A percentile compares a stretch with the other conserved stretches of the same genome.
phyloP scores from a whole-genome alignment of 371 early-diverging fungal species.

The Rhizomucor pusillus region DNA sequence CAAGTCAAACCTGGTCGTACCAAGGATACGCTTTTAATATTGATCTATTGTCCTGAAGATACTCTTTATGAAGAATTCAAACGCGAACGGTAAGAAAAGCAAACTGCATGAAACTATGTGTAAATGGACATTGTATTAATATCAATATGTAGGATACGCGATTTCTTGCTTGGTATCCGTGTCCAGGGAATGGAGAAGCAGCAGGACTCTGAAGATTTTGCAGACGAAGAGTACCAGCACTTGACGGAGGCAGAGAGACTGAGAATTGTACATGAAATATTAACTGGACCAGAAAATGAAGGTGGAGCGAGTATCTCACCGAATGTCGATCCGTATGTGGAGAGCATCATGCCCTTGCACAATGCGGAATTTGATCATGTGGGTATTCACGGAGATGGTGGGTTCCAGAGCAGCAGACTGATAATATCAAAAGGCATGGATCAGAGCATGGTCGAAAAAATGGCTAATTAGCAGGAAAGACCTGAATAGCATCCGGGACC shows the following conservation, averaged over 20 bases:
- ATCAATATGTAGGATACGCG: slow-evolving; percentile 45
- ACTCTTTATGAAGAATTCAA: slow-evolving; percentile 21
- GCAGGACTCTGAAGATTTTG: slow-evolving; percentile 28
- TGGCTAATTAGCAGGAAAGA: slow-evolving; percentile 71
- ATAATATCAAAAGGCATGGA: slow-evolving; percentile 55
- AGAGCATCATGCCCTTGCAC: slow-evolving; percentile 77
- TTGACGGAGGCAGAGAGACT: slow-evolving; percentile 73
- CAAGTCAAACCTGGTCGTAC: slow-evolving; percentile 37
- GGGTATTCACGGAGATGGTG: slow-evolving; percentile 8
- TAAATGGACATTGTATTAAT: not conserved
- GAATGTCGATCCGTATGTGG: slow-evolving; percentile 54
- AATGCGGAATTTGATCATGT: slow-evolving; percentile 73
- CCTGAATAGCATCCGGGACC: slow-evolving; percentile 63
- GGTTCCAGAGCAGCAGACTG: slow-evolving; percentile 1
- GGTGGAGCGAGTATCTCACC: slow-evolving; percentile 73
- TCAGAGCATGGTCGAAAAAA: slow-evolving; percentile 75
- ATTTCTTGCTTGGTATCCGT: slow-evolving; percentile 66
- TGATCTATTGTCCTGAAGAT: slow-evolving; percentile 31
- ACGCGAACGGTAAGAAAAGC: slow-evolving; percentile 20
- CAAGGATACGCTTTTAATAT: slow-evolving; percentile 24
- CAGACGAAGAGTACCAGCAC: slow-evolving; percentile 15
- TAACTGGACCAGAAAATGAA: slow-evolving; percentile 62
- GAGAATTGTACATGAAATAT: slow-evolving; percentile 68
- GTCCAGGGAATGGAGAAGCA: slow-evolving; percentile 25
- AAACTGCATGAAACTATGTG: not conserved